Percentiles rank a stretch among this genome's conserved stretches.
Conservation (phyloP, 768 basidiomycete species). For the Tricholoma saponaceum region DNA sequence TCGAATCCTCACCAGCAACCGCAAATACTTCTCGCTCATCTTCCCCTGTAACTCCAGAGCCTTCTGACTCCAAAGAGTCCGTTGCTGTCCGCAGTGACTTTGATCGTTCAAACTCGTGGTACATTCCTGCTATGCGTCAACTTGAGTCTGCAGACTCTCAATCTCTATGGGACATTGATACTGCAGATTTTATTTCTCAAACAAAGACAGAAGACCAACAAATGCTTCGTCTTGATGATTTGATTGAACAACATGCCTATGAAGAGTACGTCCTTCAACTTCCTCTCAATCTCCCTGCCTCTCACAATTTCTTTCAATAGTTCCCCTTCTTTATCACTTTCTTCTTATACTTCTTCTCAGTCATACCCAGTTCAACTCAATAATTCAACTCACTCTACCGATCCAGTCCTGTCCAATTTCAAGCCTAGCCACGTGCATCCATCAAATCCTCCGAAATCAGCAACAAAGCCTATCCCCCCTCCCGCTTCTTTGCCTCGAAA, state of each 20-base stretch:
- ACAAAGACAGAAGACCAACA: constrained; percentile 47
- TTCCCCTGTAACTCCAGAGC: constrained; percentile 67
- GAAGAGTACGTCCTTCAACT: constrained; percentile 57
- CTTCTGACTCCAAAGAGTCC: constrained; percentile 49
- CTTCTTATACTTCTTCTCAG: constrained; percentile 27
- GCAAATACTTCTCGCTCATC: constrained; percentile 63
- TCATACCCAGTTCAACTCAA: constrained; percentile 22
- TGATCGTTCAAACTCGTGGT: constrained; percentile 55
- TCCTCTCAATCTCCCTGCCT: constrained; percentile 7
- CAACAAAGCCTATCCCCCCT: constrained; percentile 66
- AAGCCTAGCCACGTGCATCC: constrained; percentile 28
- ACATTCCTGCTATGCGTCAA: constrained; percentile 38
- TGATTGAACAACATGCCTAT: constrained; percentile 71
- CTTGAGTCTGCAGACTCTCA: constrained; percentile 35
- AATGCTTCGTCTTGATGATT: constrained; percentile 68
- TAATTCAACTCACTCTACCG: constrained; percentile 12
- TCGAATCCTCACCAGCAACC: constrained; percentile 49
- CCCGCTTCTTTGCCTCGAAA: constrained; percentile 58
- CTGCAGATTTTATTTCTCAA: constrained; percentile 30
- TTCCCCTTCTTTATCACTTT: constrained; percentile 30
- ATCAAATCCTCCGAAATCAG: constrained; percentile 35
- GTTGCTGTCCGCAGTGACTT: constrained; percentile 45
- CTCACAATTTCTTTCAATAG: constrained; percentile 18
- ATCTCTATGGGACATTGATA: constrained; percentile 41
- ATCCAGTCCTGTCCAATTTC: constrained; percentile 24